phyloP scores from a whole-genome alignment of 73 alveolate genomes.

The Paraurostyla sp. region DNA sequence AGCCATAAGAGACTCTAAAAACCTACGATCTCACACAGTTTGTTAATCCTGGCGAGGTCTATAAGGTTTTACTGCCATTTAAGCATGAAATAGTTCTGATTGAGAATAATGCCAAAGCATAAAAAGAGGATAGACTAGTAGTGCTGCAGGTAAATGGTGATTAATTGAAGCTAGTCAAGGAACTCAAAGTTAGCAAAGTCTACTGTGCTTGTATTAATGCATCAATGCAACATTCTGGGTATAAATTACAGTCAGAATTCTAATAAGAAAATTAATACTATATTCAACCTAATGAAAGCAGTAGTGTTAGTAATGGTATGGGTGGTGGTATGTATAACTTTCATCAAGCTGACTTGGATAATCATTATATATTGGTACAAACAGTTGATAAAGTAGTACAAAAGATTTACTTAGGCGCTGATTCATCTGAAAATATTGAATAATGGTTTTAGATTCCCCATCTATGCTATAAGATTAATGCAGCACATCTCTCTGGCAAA shows the following conservation, averaged over 20 bases:
- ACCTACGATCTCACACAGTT: background rate
- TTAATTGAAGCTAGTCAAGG: background rate
- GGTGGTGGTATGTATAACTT: conserved; percentile 27
- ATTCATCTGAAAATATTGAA: conserved; percentile 40
- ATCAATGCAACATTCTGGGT: background rate
- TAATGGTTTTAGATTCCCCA: conserved; percentile 54
- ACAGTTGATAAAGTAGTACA: conserved; percentile 46
- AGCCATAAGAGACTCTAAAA: background rate
- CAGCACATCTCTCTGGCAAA: conserved; percentile 66
- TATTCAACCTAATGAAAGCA: background rate
- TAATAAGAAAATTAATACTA: conserved; percentile 43
- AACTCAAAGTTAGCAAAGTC: background rate
- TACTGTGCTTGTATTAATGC: conserved; percentile 48
- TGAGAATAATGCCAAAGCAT: background rate
- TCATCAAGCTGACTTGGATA: conserved; percentile 5
- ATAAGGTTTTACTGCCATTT: too few relatives aligned
- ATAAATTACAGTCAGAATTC: background rate
- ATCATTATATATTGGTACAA: conserved; percentile 6
- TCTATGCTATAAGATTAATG: conserved; percentile 50
- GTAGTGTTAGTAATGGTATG: too few relatives aligned
- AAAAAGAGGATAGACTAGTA: conserved; percentile 31
- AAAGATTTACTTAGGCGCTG: conserved; percentile 22
- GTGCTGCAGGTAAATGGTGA: background rate
- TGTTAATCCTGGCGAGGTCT: conserved; percentile 15
- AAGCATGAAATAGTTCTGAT: background rate